Evolutionary conservation across 2,329 filamentous ascomycete genomes (phyloP).

Genomic region (Diaporthe batatas): DNA sequence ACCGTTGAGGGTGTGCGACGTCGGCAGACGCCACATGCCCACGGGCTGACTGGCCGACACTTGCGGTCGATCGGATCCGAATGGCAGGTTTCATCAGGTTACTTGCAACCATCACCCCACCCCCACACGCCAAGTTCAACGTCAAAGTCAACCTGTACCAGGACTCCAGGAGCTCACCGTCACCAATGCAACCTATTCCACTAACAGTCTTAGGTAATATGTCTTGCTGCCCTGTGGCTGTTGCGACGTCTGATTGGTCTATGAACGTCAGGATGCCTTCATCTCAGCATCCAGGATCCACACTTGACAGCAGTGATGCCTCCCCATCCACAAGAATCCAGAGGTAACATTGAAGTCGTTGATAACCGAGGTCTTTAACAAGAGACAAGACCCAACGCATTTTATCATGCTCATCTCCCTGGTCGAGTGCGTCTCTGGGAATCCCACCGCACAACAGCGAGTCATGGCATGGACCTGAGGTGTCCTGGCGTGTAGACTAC

Average conservation of each 20-base stretch:
- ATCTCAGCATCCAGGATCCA: background rate
- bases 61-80: slow-evolving; percentile 5
- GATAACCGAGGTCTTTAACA: background rate
- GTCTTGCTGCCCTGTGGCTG: background rate
- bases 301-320: background rate
- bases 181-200: slow-evolving; percentile 10
- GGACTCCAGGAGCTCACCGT: background rate
- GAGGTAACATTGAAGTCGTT: background rate
- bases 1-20: slow-evolving; percentile 10
- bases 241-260: background rate
- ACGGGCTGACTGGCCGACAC: background rate
- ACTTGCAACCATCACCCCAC: background rate
- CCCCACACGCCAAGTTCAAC: background rate
- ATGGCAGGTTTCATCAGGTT: slow-evolving; percentile 34
- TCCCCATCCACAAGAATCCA: background rate
- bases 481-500: background rate
- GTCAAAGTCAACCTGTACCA: background rate
- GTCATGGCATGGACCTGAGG: background rate
- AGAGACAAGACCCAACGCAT: background rate
- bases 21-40: background rate
- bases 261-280: slow-evolving; percentile 27
- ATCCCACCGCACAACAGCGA: background rate
- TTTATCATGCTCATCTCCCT: too few species aligned
- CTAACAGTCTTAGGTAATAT: background rate
- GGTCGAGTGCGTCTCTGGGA: background rate